These are phyloP conservation scores for Beauveria caledonica DNA, from an alignment of 2,329 filamentous ascomycete species.

Conservation along the genomic window DNA sequence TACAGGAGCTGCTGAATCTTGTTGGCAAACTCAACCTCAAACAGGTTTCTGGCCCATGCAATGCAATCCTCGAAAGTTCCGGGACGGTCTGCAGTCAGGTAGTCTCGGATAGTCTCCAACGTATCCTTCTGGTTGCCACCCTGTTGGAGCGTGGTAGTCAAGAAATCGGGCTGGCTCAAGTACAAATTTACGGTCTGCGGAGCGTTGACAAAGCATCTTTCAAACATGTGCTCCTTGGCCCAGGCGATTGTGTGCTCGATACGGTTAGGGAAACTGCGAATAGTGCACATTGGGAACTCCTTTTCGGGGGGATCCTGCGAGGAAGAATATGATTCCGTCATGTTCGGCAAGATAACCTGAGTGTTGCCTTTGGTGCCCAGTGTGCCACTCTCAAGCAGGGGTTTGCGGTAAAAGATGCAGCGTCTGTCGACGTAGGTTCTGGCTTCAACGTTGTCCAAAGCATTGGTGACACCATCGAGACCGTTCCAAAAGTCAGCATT, in stretches of 20 bases:
- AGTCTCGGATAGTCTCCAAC: slow-evolving; percentile 82
- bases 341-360: slow-evolving; percentile 81
- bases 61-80: slow-evolving; percentile 93
- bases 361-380: slow-evolving; percentile 99
- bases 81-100: slow-evolving; percentile 84
- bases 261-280: slow-evolving; percentile 93
- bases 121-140: slow-evolving; percentile 93
- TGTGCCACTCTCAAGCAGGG: slow-evolving; percentile 90
- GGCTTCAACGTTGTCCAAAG: slow-evolving; percentile 94
- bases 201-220: slow-evolving; percentile 86
- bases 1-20: slow-evolving; percentile 90
- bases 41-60: slow-evolving; percentile 85
- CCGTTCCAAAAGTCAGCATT: slow-evolving; percentile 85
- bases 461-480: slow-evolving; percentile 91
- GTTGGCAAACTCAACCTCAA: slow-evolving; percentile 96
- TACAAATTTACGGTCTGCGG: slow-evolving; percentile 93
- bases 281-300: slow-evolving; percentile 97
- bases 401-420: slow-evolving; percentile 98
- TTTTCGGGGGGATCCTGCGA: slow-evolving; percentile 97
- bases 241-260: slow-evolving; percentile 99
- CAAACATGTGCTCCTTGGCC: slow-evolving; percentile 86
- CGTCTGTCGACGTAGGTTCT: slow-evolving; percentile 92
- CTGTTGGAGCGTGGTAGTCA: slow-evolving; percentile 80
- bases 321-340: slow-evolving; percentile 92
- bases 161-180: slow-evolving; percentile 81